phyloP scores from a whole-genome alignment of 2,329 filamentous ascomycete genomes.

The Talaromyces pinophilus region DNA sequence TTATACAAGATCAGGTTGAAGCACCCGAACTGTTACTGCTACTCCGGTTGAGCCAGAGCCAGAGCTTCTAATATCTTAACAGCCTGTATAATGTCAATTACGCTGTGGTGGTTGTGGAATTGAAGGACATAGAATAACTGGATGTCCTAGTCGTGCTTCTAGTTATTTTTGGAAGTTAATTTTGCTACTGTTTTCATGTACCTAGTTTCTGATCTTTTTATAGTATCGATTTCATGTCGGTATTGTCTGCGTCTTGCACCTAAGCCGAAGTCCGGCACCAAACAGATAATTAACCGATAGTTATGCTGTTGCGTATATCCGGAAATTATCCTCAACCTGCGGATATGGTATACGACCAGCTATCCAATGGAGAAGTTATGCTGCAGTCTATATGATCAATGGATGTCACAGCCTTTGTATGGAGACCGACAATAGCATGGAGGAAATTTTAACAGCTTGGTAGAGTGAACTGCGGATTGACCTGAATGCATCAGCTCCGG shows the following conservation, averaged over 20 bases:
- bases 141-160: not conserved
- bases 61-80: not conserved
- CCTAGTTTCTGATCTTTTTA: not conserved
- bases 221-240: not conserved
- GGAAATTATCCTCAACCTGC: slow-evolving; percentile 5
- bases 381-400: not conserved
- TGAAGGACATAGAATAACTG: not conserved
- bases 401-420: not conserved
- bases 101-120: not conserved
- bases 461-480: not conserved
- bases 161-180: not conserved
- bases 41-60: not conserved
- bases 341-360: not conserved
- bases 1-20: not conserved
- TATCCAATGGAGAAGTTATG: not conserved
- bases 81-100: not conserved
- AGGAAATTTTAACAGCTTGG: not conserved
- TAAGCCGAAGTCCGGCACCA: not conserved
- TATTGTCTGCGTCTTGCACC: not conserved
- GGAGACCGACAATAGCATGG: not conserved
- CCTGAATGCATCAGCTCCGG: not conserved
- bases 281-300: slow-evolving; percentile 6
- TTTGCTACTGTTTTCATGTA: not conserved
- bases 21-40: not conserved
- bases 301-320: not conserved